Evolutionary conservation across 176 grass and related monocot species (phyloP), one percentile per base, ranked within the genome.

Genomic region (Otatea glauca): DNA sequence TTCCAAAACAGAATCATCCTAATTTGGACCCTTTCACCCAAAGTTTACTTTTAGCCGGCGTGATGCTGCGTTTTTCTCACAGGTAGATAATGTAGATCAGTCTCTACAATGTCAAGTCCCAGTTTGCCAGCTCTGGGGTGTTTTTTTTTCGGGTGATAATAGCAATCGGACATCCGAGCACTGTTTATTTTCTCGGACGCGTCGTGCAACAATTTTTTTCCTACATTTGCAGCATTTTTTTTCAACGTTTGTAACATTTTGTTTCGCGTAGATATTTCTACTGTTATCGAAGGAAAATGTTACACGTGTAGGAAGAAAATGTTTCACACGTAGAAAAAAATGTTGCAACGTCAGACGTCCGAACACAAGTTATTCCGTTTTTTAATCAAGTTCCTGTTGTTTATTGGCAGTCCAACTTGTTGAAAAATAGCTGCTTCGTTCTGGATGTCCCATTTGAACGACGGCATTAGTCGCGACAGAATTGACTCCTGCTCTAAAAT

Each of bases 1-100:
- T 87, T 87, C 62, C 70, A 7, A 51, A 69, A 7, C 35, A 70
- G 16, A 87, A 81, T 70, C 85, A 88, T 79, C 23, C 74, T 18
- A 32, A 34, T 75, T 80, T 83, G 84, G 68, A 83, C 49, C 43
- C 80, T 90, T 79, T 27, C 29, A 79, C 75, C 3, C 21, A 68
- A 91, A 76, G 62, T 65, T 75, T 69, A 61, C 82, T 64, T 81
- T 81, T 51, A 63, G 54, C 65, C 44, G 34, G 78, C 64, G 76
- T 86, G 71, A 35, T 63, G 71, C 16, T 11, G 78, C 45, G 73
- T 53, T 84, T 84, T 25, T 64, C n/a, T 56, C 18, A 35, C 70
- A 20, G 14, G 24, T 75, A 53, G 89, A 80, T 83, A 80, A 85
- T 41, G 18, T 70, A 75, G 74, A 77, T 41, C 80, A 25, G 37